Evolutionary conservation across 164 flowering plant genomes (phyloP).

Genomic region (Hamamelis virginiana): DNA sequence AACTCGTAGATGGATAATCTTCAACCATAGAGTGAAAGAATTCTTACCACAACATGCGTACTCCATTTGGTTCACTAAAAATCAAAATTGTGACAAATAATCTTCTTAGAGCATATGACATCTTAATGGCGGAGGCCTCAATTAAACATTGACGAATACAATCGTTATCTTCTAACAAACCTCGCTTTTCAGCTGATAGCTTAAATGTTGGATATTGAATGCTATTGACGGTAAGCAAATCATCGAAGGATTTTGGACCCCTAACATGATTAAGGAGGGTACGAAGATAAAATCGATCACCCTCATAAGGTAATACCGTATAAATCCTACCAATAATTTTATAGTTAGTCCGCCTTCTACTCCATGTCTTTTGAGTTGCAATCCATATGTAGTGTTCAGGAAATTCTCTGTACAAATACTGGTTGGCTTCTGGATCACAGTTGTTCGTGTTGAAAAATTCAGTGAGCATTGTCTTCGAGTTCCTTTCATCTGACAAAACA

Average conservation of each 20-base stretch:
- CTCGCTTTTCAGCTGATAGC: not conserved
- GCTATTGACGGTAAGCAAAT: not conserved
- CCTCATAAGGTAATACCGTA: not conserved
- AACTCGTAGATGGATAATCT: not conserved
- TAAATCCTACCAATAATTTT: not conserved
- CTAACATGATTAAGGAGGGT: not conserved
- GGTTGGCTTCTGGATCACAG: not conserved
- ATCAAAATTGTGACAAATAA: constrained; percentile 12
- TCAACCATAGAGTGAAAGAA: constrained; percentile 1
- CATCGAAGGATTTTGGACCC: not conserved
- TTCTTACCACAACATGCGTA: constrained; percentile 1
- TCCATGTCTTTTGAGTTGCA: not conserved
- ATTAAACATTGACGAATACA: not conserved
- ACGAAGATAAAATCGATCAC: not conserved
- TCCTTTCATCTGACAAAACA: not conserved
- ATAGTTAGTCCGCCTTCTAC: not conserved
- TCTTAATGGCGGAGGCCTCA: not conserved
- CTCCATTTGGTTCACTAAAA: not conserved
- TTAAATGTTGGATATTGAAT: not conserved
- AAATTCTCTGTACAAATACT: constrained; percentile 6
- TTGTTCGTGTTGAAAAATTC: not conserved
- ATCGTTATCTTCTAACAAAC: constrained; percentile 7
- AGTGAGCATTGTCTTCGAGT: constrained; percentile 9
- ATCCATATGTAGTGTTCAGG: not conserved
- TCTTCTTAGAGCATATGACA: constrained; percentile 1